Conservation (phyloP, 1,139 yeast genomes). For the Yamadazyma taylorii region DNA sequence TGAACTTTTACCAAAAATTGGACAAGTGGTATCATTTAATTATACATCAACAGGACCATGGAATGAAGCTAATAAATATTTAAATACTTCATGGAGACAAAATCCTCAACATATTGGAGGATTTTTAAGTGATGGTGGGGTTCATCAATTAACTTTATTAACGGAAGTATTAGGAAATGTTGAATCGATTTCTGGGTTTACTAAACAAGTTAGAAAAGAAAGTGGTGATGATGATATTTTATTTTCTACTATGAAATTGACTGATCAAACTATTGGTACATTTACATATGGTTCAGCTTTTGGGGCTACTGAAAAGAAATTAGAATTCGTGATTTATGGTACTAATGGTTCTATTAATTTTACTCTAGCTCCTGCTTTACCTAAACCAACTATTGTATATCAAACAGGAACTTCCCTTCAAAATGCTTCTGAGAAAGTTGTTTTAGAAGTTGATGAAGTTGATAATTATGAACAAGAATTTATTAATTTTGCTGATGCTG, state of each 20-base stretch:
- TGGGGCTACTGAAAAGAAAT: constrained; percentile 75
- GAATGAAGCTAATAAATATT: constrained; percentile 61
- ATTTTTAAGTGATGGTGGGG: constrained; percentile 90
- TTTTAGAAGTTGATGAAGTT: constrained; percentile 61
- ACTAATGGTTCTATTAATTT: constrained; percentile 69
- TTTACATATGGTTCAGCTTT: constrained; percentile 90
- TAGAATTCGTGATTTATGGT: constrained; percentile 71
- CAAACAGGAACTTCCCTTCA: constrained; percentile 49
- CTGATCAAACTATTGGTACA: constrained; percentile 74
- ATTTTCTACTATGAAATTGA: constrained; percentile 64
- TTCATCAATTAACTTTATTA: constrained; percentile 84
- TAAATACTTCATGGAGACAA: constrained; percentile 79
- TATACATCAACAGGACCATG: constrained; percentile 84
- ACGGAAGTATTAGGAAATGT: constrained; percentile 82
- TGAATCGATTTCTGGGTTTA: constrained; percentile 64
- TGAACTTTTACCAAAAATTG: constrained; percentile 65
- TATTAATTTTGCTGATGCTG: constrained; percentile 70
- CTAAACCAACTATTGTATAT: constrained; percentile 45
- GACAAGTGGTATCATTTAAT: constrained; percentile 72
- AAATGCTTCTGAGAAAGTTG: constrained; percentile 42
- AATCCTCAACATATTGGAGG: constrained; percentile 93
- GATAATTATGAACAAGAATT: constrained; percentile 60
- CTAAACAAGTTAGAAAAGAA: constrained; percentile 70
- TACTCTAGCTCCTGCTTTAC: constrained; percentile 57
- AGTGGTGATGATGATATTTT: constrained; percentile 82